phyloP scores from a whole-genome alignment of 805 yeast genomes.

The Kuraishia borneana region DNA sequence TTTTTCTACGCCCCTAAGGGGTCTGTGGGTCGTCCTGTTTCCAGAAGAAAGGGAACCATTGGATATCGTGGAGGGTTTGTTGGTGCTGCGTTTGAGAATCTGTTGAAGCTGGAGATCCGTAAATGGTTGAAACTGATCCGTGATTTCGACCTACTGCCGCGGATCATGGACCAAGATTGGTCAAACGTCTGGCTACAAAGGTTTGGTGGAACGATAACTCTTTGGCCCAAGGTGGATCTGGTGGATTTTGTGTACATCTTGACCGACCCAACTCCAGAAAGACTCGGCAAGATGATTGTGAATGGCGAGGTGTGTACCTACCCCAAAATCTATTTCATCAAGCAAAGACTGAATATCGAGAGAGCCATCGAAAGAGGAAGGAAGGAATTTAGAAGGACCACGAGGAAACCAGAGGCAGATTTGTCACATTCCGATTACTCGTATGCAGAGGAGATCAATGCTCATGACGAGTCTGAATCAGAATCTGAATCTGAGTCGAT shows the following conservation, averaged over 20 bases:
- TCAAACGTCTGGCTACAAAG: conserved; percentile 64
- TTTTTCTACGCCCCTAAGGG: conserved; percentile 75
- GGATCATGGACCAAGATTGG: conserved; percentile 69
- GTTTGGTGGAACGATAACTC: conserved; percentile 65
- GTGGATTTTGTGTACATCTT: conserved; percentile 53
- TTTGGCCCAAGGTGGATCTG: conserved; percentile 58
- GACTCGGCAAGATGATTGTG: conserved; percentile 40
- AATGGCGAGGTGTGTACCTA: conserved; percentile 58
- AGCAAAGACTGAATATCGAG: conserved; percentile 56
- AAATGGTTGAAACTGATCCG: conserved; percentile 66
- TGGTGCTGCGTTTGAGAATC: conserved; percentile 60
- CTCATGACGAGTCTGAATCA: neutral
- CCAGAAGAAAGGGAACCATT: conserved; percentile 34
- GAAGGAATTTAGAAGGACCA: conserved; percentile 8
- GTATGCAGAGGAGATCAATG: neutral
- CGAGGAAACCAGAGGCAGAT: conserved; percentile 4
- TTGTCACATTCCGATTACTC: neutral
- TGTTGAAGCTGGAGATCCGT: conserved; percentile 60
- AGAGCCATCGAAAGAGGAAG: conserved; percentile 46
- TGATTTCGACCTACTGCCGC: conserved; percentile 56
- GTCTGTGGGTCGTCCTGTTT: conserved; percentile 69
- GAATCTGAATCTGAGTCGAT: neutral
- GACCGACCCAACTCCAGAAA: conserved; percentile 55
- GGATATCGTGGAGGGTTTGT: conserved; percentile 71
- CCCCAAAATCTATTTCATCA: conserved; percentile 56